These are phyloP conservation scores for Gelatoporia subvermispora DNA, from an alignment of 768 basidiomycete genomes.

Conservation along the genomic window DNA sequence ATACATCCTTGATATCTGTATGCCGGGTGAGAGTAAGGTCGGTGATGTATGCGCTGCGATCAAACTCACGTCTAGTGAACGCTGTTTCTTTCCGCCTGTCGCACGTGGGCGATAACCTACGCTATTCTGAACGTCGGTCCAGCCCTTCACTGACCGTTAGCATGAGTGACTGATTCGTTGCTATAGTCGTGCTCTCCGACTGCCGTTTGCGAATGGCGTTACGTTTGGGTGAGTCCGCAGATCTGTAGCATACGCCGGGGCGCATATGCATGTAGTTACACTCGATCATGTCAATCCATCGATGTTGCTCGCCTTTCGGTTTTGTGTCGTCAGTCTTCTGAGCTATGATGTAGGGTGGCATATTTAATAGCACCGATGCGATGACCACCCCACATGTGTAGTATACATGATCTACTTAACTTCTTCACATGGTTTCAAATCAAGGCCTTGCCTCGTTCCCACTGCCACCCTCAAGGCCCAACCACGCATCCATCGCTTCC, in stretches of 20 bases:
- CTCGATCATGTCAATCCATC: no score
- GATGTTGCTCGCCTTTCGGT: no score
- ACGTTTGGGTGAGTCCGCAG: background rate
- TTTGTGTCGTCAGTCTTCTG: no score
- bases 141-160: background rate
- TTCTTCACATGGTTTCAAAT: no score
- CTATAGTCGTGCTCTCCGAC: background rate
- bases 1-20: background rate
- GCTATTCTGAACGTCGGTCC: constrained; percentile 1
- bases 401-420: no score
- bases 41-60: background rate
- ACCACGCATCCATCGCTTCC: constrained; percentile 58
- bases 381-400: no score
- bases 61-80: background rate
- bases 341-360: no score
- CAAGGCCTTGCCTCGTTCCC: background rate
- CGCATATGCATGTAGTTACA: no score
- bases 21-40: constrained; percentile 2
- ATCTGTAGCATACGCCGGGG: no score
- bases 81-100: background rate
- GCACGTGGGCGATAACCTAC: background rate
- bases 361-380: no score
- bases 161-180: background rate
- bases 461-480: constrained; percentile 18
- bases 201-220: background rate